Conservation (phyloP, 257 asterid species). For the Henckelia pumila region DNA sequence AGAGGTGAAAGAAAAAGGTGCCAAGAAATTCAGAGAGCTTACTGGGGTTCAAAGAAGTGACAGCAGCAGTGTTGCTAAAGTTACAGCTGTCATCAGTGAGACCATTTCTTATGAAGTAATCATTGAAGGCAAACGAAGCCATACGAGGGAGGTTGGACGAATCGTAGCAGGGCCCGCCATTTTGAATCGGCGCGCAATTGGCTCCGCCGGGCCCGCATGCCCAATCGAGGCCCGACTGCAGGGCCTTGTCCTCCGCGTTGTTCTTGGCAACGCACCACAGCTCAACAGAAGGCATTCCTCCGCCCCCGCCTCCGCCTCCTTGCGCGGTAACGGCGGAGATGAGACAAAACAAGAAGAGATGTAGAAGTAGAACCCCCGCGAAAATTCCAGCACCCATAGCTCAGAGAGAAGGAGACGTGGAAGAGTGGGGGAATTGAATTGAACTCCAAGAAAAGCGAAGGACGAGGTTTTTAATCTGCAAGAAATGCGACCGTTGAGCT, state of each 20-base stretch:
- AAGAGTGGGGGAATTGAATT: not conserved
- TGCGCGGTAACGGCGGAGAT: constrained; percentile 36
- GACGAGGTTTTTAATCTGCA: not conserved
- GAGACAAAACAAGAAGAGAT: constrained; percentile 15
- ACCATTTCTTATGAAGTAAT: constrained; percentile 58
- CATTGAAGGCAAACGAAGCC: constrained; percentile 84
- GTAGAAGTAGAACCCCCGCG: constrained; percentile 7
- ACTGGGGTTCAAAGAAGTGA: constrained; percentile 82
- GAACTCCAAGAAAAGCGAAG: not conserved
- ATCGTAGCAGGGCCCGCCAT: constrained; percentile 79
- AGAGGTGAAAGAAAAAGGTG: not conserved
- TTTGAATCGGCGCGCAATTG: constrained; percentile 70
- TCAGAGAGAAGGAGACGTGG: not conserved
- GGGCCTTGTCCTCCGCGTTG: constrained; percentile 75
- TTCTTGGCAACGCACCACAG: constrained; percentile 96
- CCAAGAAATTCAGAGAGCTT: constrained; percentile 14
- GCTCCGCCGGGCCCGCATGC: constrained; percentile 84
- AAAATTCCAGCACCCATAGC: constrained; percentile 32
- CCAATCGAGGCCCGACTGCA: constrained; percentile 81
- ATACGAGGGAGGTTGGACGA: constrained; percentile 57
- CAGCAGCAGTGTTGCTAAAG: constrained; percentile 66
- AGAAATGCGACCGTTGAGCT: not conserved
- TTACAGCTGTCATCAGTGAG: constrained; percentile 53
- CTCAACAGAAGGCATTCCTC: constrained; percentile 38
- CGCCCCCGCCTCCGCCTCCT: constrained; percentile 40